Evolutionary conservation across 768 basidiomycete genomes (phyloP).

Genomic region (Crepidotus variabilis): DNA sequence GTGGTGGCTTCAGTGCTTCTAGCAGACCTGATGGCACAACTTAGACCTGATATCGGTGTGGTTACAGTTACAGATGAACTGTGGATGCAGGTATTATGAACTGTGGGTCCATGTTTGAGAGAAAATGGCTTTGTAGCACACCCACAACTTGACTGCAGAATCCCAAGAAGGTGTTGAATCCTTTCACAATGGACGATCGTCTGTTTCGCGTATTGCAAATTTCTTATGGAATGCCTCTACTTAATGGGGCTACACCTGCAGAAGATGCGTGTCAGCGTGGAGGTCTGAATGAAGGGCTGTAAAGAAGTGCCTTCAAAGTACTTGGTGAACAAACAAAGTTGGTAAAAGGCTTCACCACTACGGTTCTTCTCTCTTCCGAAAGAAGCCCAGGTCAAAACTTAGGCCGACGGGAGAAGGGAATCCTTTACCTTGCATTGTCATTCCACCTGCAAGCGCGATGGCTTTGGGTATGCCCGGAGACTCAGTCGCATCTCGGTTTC

Average conservation of each 20-base stretch:
- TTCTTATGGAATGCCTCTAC: background rate
- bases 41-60: no score
- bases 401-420: no score
- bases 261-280: background rate
- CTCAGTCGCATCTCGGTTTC: no score
- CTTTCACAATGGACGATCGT: no score
- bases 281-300: background rate
- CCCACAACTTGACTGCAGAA: background rate
- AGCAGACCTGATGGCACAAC: no score
- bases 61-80: background rate
- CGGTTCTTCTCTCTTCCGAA: no score
- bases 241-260: background rate
- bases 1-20: background rate
- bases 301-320: background rate
- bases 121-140: background rate
- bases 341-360: no score
- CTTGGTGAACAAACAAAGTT: no score
- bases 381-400: no score
- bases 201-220: background rate
- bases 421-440: no score
- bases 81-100: background rate
- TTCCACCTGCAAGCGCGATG: no score
- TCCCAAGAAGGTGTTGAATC: background rate
- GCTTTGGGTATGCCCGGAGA: no score
- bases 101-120: background rate